Evolutionary conservation across 257 asterid genomes (phyloP).

Genomic region (Plectranthus barbatus): DNA sequence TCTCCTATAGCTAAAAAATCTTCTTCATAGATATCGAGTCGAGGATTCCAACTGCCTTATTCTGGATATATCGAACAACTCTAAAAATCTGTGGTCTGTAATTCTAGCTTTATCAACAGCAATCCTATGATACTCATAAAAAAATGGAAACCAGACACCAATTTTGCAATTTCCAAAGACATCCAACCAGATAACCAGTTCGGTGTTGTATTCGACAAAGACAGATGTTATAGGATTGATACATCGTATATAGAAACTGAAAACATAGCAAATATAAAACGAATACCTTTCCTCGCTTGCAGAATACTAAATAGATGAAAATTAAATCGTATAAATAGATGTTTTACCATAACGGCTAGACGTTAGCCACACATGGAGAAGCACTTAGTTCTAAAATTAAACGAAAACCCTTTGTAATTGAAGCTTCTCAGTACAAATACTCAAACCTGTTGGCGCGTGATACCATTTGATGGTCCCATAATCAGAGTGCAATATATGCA

Average conservation of each 20-base stretch:
- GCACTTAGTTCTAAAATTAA: too few relatives aligned
- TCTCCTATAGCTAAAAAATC: neutral
- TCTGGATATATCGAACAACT: conserved; percentile 52
- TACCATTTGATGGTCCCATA: too few relatives aligned
- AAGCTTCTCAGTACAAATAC: too few relatives aligned
- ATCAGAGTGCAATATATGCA: too few relatives aligned
- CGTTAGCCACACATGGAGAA: too few relatives aligned
- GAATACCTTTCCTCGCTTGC: conserved; percentile 87
- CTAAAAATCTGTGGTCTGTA: conserved; percentile 68
- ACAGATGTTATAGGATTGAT: too few relatives aligned
- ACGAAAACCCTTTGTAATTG: too few relatives aligned
- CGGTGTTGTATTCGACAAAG: conserved; percentile 47
- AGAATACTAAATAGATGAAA: too few relatives aligned
- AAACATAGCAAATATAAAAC: neutral
- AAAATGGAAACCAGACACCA: conserved; percentile 82
- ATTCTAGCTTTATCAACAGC: conserved; percentile 81
- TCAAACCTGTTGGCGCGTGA: too few relatives aligned
- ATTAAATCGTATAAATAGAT: too few relatives aligned
- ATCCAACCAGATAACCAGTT: conserved; percentile 87
- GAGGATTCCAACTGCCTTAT: conserved; percentile 23
- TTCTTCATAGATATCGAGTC: conserved; percentile 15
- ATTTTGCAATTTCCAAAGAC: conserved; percentile 63
- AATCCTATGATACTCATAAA: conserved; percentile 72
- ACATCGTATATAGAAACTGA: too few relatives aligned
- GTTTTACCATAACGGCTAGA: too few relatives aligned